Base-by-base conservation (phyloP, 306 rosid genomes). In the Erythrophleum fordii region DNA sequence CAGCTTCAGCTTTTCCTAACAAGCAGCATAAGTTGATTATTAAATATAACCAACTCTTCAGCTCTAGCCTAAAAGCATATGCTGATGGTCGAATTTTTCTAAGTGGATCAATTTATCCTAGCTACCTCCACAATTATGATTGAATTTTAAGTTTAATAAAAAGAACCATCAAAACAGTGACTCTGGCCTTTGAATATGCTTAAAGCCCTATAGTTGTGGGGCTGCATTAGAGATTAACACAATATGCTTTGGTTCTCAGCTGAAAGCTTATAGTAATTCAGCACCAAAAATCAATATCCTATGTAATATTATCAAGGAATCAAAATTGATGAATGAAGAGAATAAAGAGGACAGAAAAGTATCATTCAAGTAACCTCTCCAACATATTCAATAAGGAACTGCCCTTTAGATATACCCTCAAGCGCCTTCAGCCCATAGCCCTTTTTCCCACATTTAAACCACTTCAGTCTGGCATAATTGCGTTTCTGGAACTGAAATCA, bases 361-460 rank as follows among this genome's bases (percentile, higher is more conserved):
- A 61, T 51, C 68, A 51, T 55, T 48, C 5, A 26, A 41, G 35
- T 88, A 91, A 96, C 99, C 99, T 96, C 99, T 76, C 99, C 99
- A 78, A 96, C 97, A 53, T 96, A 96, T 88, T 96, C 99, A 86
- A 92, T 93, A 77, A 96, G 96, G 83, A 96, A 96, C 69, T 86
- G 86, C 70, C 99, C 98, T 89, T 84, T 65, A 17, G 85, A 56
- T 80, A 92, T 90, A 72, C 79, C 78, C 66, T 88, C 93, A n/a
- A 81, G 74, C 45, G 87, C 88, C 90, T 91, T 90, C 53, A 96
- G 94, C 80, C 99, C 99, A 73, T 81, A 93, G 80, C 99, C 99
- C 81, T 96, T 96, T 87, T 90, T 96, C 81, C 97, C 99, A 81
- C 92, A 83, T 80, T 85, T 92, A 91, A 93, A 88, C 94, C 97